Evolutionary conservation across 495 filamentous ascomycete genomes (phyloP).

Genomic region (Daldinia decipiens): DNA sequence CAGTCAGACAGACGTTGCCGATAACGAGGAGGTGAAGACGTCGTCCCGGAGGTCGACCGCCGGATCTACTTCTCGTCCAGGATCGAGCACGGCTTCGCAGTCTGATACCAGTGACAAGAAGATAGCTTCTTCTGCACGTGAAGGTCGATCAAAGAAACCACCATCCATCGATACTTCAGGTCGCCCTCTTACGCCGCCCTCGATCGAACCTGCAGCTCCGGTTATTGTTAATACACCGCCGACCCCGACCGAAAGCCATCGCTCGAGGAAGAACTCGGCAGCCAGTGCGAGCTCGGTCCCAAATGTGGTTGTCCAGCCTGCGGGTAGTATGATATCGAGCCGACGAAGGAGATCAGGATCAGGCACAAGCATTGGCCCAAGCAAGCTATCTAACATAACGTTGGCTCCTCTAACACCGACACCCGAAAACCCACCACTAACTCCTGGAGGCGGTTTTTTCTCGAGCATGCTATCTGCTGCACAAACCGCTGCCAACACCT

Average conservation of each 20-base stretch:
- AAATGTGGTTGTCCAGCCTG: conserved; percentile 51
- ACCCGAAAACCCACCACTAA: conserved; percentile 58
- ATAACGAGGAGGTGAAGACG: conserved; percentile 39
- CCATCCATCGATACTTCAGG: conserved; percentile 48
- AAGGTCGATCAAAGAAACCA: conserved; percentile 48
- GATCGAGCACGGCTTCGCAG: conserved; percentile 34
- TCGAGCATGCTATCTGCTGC: conserved; percentile 91
- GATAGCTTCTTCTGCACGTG: conserved; percentile 39
- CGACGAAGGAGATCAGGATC: conserved; percentile 68
- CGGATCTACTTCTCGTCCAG: conserved; percentile 29
- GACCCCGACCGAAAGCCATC: conserved; percentile 59
- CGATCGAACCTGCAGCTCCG: conserved; percentile 52
- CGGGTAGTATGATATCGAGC: conserved; percentile 79
- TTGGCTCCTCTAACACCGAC: conserved; percentile 79
- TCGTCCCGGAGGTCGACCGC: conserved; percentile 26
- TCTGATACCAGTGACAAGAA: conserved; percentile 42
- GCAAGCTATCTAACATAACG: conserved; percentile 86
- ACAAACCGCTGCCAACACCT: conserved; percentile 88
- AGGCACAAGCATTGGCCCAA: conserved; percentile 73
- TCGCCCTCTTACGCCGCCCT: conserved; percentile 58
- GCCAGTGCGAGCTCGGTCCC: conserved; percentile 39
- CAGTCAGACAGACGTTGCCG: conserved; percentile 32
- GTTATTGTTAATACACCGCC: conserved; percentile 68
- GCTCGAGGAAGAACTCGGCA: conserved; percentile 42
- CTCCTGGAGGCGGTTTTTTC: conserved; percentile 78